phyloP scores from a whole-genome alignment of 2,329 filamentous ascomycete genomes.

The Cladophialophora yegresii region DNA sequence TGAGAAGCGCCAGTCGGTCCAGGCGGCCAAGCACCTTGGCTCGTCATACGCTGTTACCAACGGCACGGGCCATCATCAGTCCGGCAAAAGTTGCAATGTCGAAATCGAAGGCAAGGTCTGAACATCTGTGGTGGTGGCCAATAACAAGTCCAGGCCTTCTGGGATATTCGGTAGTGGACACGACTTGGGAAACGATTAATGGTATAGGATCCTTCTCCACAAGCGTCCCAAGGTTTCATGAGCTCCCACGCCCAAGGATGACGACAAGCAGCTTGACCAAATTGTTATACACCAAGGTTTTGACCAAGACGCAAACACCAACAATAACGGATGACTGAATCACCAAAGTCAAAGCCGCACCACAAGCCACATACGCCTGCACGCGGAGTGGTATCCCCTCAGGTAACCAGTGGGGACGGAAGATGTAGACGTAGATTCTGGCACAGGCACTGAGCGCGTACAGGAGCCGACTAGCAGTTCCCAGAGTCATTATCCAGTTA shows the following conservation, averaged over 20 bases:
- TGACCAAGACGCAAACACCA: constrained; percentile 2
- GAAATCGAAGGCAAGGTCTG: constrained; percentile 1
- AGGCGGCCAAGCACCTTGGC: background rate
- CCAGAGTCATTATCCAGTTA: constrained; percentile 7
- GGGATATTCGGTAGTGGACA: background rate
- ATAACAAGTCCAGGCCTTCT: background rate
- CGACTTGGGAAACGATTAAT: background rate
- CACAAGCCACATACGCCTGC: constrained; percentile 1
- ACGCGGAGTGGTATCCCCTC: background rate
- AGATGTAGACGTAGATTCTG: constrained; percentile 9
- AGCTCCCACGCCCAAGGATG: background rate
- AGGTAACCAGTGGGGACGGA: constrained; percentile 6
- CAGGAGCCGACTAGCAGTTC: constrained; percentile 1
- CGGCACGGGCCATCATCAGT: background rate
- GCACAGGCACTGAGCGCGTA: constrained; percentile 11
- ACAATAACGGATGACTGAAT: background rate
- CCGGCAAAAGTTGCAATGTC: background rate
- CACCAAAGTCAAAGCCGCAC: background rate
- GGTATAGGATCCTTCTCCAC: background rate
- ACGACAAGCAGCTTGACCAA: constrained; percentile 4
- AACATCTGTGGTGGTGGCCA: background rate
- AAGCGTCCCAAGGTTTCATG: background rate
- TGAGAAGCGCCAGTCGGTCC: background rate
- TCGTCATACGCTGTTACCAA: background rate
- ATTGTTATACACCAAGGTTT: constrained; percentile 3